Evolutionary conservation across 306 rosid species (phyloP), one percentile per base, ranked within the genome.

Genomic region (Oxytropis ochrocephala): DNA sequence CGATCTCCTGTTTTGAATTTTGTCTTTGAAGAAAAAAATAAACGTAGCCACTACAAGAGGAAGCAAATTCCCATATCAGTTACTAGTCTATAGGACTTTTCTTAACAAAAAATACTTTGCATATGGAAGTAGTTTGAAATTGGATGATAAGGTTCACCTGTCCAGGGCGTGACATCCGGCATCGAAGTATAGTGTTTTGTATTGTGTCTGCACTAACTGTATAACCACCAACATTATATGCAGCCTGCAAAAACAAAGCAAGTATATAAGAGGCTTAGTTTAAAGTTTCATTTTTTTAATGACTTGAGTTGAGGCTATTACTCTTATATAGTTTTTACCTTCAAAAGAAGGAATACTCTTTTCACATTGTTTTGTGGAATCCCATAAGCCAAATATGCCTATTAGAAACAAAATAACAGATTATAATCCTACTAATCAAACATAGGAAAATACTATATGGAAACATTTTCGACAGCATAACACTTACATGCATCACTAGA

Each of bases 381-480:
- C 51, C 97, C 99, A 55, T 95, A 89, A 41, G 97, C 97, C 91
- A 95, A 84, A 86, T 76, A 95, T 69, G 99, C 97, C 99, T 95
- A 77, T 42, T 13, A 54, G 70, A 83, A 81, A 77, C 41, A 61
- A 44, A 70, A 52, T 42, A 68, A 70, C 55, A 39, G 2, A 72
- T 80, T 48, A 73, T 5, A 60, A 50, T 30, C 36, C 30, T 44
- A 29, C 59, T 38, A 63, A 59, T 35, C 63, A 60, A 50, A 57
- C 50, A 33, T 70, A 47, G 33, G 60, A 73, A 77, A 38, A 49
- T 53, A 69, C 11, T n/a, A 42, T 1, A 44, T 24, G 10, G 19
- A 21, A 56, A 30, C 70, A 67, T 42, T 62, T 39, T 60, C 29
- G 33, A 43, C 49, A 24, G 47, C n/a, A 69, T 33, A 69, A 39